Evolutionary conservation across 352 stramenopile genomes (phyloP), one percentile per base, ranked within the genome.

Genomic region (Pythium plurisporium): DNA sequence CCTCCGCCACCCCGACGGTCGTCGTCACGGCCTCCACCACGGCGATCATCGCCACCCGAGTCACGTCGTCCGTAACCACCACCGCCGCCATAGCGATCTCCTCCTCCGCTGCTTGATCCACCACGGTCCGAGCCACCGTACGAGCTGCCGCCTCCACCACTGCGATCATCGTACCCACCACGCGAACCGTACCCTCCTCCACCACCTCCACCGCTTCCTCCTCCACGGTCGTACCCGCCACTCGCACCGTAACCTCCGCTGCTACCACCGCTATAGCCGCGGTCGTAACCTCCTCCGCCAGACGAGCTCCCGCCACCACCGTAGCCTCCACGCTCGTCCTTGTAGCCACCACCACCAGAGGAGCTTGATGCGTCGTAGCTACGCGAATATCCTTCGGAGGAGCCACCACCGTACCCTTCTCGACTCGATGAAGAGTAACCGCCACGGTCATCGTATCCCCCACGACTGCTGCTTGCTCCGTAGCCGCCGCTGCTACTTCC

Each of bases 211-310:
- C 42, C 25, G 6, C 50, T 38, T n/a, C 47, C 43, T 31, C 42
- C 49, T 36, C 57, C 59, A 46, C 57, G 58, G 17, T 57, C 65
- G 44, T 64, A 58, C 38, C 44, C 55, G 14, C 22, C 34, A 52
- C 26, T n/a, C n/a, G n/a, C n/a, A n/a, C n/a, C n/a, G n/a, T n/a
- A n/a, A n/a, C n/a, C n/a, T n/a, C n/a, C n/a, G n/a, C n/a, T n/a
- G n/a, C n/a, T n/a, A n/a, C n/a, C n/a, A n/a, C n/a, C 65, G 45
- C 6, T 60, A 60, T 73, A 74, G 4, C 64, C 68, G 33, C 64
- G 34, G 34, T n/a, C 14, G n/a, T 41, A n/a, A n/a, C 20, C n/a
- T n/a, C 34, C 34, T n/a, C 34, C 34, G 9, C 10, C 34, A n/a
- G 14, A 3, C 2, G 9, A 43, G n/a, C 50, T 55, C 3, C 50